Conservation (phyloP, 768 basidiomycete species). For the Tulasnella calospora region DNA sequence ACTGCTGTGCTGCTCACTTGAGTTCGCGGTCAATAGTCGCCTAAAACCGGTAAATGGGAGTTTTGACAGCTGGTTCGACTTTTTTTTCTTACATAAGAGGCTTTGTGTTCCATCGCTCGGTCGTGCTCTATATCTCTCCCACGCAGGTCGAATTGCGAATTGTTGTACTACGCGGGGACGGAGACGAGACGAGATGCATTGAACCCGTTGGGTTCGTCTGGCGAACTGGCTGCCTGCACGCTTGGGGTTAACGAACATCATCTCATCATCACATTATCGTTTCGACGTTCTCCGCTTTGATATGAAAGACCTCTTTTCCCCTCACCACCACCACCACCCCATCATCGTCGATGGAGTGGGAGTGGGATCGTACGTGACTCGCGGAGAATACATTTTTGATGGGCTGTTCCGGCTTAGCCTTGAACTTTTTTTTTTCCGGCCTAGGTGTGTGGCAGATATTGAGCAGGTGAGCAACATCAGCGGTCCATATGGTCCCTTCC, state of each 20-base stretch:
- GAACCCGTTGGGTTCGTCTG: not conserved
- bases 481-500: not conserved
- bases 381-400: not conserved
- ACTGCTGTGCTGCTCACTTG: conserved; percentile 7
- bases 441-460: not conserved
- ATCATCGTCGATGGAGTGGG: not conserved
- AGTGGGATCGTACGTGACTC: not conserved
- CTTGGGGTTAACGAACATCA: not conserved
- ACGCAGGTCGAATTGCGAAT: not conserved
- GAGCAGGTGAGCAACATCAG: not conserved
- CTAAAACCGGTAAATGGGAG: conserved; percentile 3
- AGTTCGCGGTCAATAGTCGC: conserved; percentile 7
- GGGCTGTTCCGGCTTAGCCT: not conserved
- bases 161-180: not conserved
- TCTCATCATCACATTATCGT: not conserved
- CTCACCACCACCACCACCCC: not conserved
- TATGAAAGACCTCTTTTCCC: not conserved
- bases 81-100: not conserved
- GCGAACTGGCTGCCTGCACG: not conserved
- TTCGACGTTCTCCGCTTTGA: not conserved
- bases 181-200: conserved; percentile 5
- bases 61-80: not conserved
- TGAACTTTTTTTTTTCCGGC: not conserved
- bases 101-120: too few species aligned
- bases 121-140: not conserved